A percentile compares a stretch with the other conserved stretches of the same genome.
Conservation (phyloP, 176 grass and related monocot species). For the Rhynchospora tenuis region DNA sequence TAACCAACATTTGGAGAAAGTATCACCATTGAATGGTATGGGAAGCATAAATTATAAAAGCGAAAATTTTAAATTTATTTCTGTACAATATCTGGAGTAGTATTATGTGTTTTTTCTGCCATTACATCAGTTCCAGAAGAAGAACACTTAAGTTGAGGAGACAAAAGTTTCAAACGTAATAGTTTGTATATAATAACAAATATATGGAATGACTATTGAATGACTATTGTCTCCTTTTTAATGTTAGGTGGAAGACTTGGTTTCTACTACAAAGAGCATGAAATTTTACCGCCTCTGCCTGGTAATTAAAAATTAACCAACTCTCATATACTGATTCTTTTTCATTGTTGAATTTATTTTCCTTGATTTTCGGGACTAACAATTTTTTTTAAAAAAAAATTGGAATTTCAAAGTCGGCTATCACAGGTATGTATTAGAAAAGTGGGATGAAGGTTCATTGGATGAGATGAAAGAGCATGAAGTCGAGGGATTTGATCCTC, state of each 20-base stretch:
- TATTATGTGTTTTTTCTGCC: background rate
- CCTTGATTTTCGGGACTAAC: slow-evolving; percentile 8
- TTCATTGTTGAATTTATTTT: background rate
- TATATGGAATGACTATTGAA: background rate
- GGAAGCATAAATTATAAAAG: background rate
- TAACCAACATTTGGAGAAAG: slow-evolving; percentile 55
- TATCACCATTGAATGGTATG: slow-evolving; percentile 67
- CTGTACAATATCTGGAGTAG: background rate
- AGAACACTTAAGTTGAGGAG: background rate
- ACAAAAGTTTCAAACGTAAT: background rate
- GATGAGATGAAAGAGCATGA: slow-evolving; percentile 37
- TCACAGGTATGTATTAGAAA: slow-evolving; percentile 54
- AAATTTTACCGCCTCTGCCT: slow-evolving; percentile 84
- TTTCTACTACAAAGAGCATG: slow-evolving; percentile 99
- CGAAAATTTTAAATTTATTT: background rate
- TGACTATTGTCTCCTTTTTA: background rate
- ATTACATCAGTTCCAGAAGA: background rate
- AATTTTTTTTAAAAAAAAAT: background rate
- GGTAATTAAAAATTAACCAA: slow-evolving; percentile 41
- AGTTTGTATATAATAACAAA: background rate
- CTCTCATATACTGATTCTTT: background rate
- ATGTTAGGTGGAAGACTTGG: slow-evolving; percentile 70
- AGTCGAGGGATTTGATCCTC: slow-evolving; percentile 72
- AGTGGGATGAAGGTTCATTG: slow-evolving; percentile 28
- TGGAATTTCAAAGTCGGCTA: slow-evolving; percentile 48